Conservation (phyloP, 2,329 filamentous ascomycete genomes). For the Sordariomycetes sp. region DNA sequence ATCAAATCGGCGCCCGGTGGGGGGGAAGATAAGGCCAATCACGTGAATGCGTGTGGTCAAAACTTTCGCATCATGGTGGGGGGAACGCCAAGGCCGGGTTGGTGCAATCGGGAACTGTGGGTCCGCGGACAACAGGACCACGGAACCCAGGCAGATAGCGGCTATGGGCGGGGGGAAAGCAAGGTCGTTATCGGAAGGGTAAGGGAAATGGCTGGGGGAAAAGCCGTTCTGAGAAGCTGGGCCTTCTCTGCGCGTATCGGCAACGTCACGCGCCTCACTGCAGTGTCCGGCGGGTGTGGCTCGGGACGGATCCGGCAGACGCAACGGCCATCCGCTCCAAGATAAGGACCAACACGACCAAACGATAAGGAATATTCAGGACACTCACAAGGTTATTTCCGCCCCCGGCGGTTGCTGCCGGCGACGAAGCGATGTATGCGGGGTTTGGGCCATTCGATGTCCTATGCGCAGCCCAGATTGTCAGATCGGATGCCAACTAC, state of each 20-base stretch:
- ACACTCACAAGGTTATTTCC: not conserved
- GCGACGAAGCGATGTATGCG: not conserved
- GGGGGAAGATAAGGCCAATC: slow-evolving; percentile 4
- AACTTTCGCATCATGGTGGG: not conserved
- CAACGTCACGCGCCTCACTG: too few relatives aligned
- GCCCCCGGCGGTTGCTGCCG: not conserved
- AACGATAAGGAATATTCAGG: not conserved
- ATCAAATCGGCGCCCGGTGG: not conserved
- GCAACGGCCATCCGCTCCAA: not conserved
- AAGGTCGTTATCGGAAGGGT: not conserved
- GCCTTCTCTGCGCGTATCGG: not conserved
- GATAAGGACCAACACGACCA: not conserved
- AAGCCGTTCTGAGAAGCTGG: not conserved
- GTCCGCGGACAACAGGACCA: not conserved
- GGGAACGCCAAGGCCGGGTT: not conserved
- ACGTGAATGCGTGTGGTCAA: slow-evolving; percentile 1
- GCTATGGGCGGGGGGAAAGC: not conserved
- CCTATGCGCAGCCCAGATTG: slow-evolving; percentile 3
- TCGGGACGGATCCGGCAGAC: not conserved
- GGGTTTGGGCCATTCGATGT: slow-evolving; percentile 7
- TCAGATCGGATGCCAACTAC: slow-evolving; percentile 3
- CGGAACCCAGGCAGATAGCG: not conserved
- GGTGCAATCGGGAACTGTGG: not conserved
- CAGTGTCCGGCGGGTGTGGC: too few relatives aligned
- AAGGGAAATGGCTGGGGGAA: not conserved